Evolutionary conservation across 495 filamentous ascomycete species (phyloP).

Genomic region (Penicillium nucicola): DNA sequence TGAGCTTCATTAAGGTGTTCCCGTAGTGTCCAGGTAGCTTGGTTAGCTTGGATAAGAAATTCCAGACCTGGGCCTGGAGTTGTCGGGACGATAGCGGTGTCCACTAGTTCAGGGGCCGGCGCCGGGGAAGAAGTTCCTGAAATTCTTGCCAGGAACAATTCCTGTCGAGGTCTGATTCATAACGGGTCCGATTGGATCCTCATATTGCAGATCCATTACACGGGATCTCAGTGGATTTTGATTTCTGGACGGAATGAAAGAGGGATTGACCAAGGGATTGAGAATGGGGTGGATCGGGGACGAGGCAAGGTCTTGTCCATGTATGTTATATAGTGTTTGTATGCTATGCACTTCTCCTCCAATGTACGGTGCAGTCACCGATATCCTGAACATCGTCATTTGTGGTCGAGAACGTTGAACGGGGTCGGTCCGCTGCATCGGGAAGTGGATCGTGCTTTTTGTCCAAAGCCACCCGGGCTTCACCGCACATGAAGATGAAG

Average conservation of each 20-base stretch:
- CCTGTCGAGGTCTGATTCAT: conserved; percentile 14
- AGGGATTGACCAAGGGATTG: conserved; percentile 19
- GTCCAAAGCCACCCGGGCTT: conserved; percentile 10
- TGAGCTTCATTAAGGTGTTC: no score
- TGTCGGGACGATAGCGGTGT: conserved; percentile 27
- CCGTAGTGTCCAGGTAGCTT: neutral
- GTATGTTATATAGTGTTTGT: no score
- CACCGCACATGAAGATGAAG: conserved; percentile 9
- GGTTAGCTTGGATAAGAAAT: conserved; percentile 9
- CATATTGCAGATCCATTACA: conserved; percentile 26
- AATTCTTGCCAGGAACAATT: conserved; percentile 16
- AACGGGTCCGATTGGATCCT: conserved; percentile 20
- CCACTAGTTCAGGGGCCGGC: conserved; percentile 29
- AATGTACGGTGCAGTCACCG: conserved; percentile 22
- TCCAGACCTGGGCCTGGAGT: conserved; percentile 25
- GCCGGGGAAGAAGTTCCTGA: conserved; percentile 29
- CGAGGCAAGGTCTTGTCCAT: conserved; percentile 5
- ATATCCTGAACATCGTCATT: conserved; percentile 5
- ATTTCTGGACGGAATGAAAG: conserved; percentile 14
- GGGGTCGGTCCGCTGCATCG: conserved; percentile 34
- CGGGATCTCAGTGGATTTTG: conserved; percentile 6
- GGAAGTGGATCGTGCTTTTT: conserved; percentile 23
- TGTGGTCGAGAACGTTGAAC: conserved; percentile 30
- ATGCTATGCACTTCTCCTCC: neutral
- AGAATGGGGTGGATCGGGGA: conserved; percentile 24